Evolutionary conservation across 805 yeast genomes (phyloP).

Genomic region (Trichomonascus vanleenenianus): DNA sequence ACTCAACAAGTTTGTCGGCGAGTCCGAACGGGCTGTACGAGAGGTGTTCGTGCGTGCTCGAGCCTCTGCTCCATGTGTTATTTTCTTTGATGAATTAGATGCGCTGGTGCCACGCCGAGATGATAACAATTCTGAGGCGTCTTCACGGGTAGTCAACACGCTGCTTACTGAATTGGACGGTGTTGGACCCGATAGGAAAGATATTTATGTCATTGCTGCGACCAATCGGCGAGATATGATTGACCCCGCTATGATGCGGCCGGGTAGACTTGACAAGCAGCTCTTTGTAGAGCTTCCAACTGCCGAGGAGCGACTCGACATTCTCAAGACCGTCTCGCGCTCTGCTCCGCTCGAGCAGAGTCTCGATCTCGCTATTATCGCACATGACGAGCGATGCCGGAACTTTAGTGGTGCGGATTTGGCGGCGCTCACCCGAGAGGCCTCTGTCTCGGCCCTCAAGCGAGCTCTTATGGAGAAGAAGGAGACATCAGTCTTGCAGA

Average conservation of each 20-base stretch:
- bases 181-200: conserved; percentile 71
- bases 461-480: conserved; percentile 35
- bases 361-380: conserved; percentile 56
- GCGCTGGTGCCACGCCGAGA: conserved; percentile 95
- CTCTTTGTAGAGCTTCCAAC: conserved; percentile 85
- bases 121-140: conserved; percentile 76
- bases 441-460: conserved; percentile 54
- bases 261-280: conserved; percentile 92
- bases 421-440: conserved; percentile 85
- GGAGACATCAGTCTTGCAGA: conserved; percentile 21
- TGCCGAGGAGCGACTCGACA: conserved; percentile 70
- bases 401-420: conserved; percentile 96
- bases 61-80: conserved; percentile 87
- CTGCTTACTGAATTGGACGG: conserved; percentile 93
- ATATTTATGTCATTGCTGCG: conserved; percentile 93
- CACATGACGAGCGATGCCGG: conserved; percentile 70
- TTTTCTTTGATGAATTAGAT: conserved; percentile 92
- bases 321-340: conserved; percentile 64
- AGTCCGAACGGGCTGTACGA: conserved; percentile 86
- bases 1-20: conserved; percentile 92
- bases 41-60: conserved; percentile 91
- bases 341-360: conserved; percentile 62
- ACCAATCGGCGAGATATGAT: conserved; percentile 98
- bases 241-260: conserved; percentile 96
- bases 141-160: conserved; percentile 91